Conservation (phyloP, 345 rosid species). For the Rhodamnia argentea region DNA sequence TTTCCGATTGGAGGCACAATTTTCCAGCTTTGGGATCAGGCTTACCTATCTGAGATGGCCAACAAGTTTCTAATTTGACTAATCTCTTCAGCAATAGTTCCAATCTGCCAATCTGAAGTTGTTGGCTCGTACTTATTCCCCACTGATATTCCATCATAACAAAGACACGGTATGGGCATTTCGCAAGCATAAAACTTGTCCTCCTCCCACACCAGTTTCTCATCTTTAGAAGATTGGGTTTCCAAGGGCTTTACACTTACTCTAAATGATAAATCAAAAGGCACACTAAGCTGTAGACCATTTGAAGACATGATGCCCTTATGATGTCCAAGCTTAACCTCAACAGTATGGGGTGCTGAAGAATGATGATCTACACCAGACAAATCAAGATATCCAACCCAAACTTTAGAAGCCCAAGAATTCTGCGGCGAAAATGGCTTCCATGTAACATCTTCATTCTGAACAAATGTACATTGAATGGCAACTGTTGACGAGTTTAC, state of each 20-base stretch:
- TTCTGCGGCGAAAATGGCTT: constrained; percentile 36
- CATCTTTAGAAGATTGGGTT: constrained; percentile 17
- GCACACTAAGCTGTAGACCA: constrained; percentile 33
- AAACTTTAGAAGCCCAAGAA: constrained; percentile 36
- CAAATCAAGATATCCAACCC: constrained; percentile 50
- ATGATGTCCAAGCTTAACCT: constrained; percentile 50
- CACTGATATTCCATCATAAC: constrained; percentile 17
- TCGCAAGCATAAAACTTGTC: constrained; percentile 34
- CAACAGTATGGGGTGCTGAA: constrained; percentile 24
- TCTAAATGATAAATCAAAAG: constrained; percentile 35
- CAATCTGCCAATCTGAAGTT: constrained; percentile 43
- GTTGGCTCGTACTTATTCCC: constrained; percentile 16
- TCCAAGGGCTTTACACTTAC: constrained; percentile 14
- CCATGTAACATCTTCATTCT: constrained; percentile 44
- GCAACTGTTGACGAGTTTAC: constrained; percentile 49
- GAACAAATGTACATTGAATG: constrained; percentile 22
- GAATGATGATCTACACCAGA: constrained; percentile 11
- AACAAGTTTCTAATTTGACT: constrained; percentile 41
- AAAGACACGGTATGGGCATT: constrained; percentile 16
- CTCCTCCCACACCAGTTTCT: constrained; percentile 44
- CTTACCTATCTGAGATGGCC: constrained; percentile 47
- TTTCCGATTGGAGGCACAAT: not conserved
- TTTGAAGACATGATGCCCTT: constrained; percentile 59
- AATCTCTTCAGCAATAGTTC: constrained; percentile 45
- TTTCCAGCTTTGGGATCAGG: not conserved